Base-by-base conservation (phyloP, 2,329 filamentous ascomycete species). In the Trichoderma atrobrunneum region DNA sequence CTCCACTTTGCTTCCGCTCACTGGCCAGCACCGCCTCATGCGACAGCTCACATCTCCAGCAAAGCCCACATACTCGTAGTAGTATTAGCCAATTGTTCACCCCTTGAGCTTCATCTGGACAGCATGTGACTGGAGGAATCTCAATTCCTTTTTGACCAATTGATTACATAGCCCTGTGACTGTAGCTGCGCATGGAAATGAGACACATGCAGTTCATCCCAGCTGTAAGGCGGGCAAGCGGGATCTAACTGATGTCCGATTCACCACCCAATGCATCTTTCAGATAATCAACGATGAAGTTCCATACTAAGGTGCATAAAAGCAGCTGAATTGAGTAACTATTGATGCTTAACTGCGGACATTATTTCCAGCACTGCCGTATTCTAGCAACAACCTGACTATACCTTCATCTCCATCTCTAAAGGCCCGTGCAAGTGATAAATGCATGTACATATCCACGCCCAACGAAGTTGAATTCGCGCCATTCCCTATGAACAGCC, bases 21-120 rank as follows among this genome's bases (percentile, higher is more conserved):
- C 69, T 63, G 62, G 69, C 54, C 43, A 70, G 65, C 65, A 64
- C 60, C 59, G 69, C 69, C 60, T 64, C 69, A 63, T 59, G 61
- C 64, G 51, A 70, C 67, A 70, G 59, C 67, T 61, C 67, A 34
- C 24, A 26, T 59, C n/a, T 18, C 28, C 48, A 36, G 43, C 36
- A 26, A 26, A 54, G 39, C 59, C 39, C 68, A 43, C 48, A 57
- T 32, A 43, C 36, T 8, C 16, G 36, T 18, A 43, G 16, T 8
- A 3, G 3, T 43, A 16, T 7, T 14, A 54, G 57, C 57, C 67
- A 56, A 68, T 70, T 59, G 57, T 26, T 10, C 16, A 59, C 26
- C 61, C 61, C n/a, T 18, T 43, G 10, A 21, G 4, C 43, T 51
- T 51, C 43, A 3, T 3, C 12, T 21, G n/a, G n/a, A 51, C 43